Evolutionary conservation across 768 basidiomycete species (phyloP).

Genomic region (Russula abietina): DNA sequence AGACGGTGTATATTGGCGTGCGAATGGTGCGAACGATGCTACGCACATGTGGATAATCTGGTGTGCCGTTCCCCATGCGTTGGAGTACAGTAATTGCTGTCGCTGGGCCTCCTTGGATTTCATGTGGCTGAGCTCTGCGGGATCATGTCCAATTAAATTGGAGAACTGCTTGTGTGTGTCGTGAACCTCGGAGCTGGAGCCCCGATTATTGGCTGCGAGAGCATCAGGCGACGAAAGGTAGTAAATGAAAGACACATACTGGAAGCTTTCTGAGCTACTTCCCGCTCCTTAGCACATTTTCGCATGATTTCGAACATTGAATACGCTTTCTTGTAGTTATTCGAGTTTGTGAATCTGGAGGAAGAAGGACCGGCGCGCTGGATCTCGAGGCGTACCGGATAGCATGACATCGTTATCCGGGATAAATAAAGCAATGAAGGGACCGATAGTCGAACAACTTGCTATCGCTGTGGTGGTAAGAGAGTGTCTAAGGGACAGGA

Average conservation of each 20-base stretch:
- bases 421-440: slow-evolving; percentile 18
- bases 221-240: neutral
- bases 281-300: slow-evolving; percentile 71
- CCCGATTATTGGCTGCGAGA: slow-evolving; percentile 50
- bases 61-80: slow-evolving; percentile 24
- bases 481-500: no score
- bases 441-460: slow-evolving; percentile 41
- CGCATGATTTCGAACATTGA: slow-evolving; percentile 77
- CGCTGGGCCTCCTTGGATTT: slow-evolving; percentile 64
- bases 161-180: slow-evolving; percentile 82
- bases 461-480: no score
- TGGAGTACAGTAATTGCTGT: slow-evolving; percentile 34
- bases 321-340: slow-evolving; percentile 76
- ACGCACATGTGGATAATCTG: slow-evolving; percentile 28
- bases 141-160: slow-evolving; percentile 63
- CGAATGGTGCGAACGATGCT: neutral
- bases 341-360: slow-evolving; percentile 32
- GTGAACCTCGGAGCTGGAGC: slow-evolving; percentile 65
- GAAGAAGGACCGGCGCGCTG: slow-evolving; percentile 24
- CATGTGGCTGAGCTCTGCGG: slow-evolving; percentile 74
- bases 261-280: slow-evolving; percentile 56
- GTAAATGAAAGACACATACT: slow-evolving; percentile 39
- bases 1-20: neutral
- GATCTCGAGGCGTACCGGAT: slow-evolving; percentile 18
- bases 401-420: slow-evolving; percentile 23